These are phyloP conservation scores for Grosmannia clavigera DNA, from an alignment of 2,329 filamentous ascomycete genomes.

Conservation along the genomic window DNA sequence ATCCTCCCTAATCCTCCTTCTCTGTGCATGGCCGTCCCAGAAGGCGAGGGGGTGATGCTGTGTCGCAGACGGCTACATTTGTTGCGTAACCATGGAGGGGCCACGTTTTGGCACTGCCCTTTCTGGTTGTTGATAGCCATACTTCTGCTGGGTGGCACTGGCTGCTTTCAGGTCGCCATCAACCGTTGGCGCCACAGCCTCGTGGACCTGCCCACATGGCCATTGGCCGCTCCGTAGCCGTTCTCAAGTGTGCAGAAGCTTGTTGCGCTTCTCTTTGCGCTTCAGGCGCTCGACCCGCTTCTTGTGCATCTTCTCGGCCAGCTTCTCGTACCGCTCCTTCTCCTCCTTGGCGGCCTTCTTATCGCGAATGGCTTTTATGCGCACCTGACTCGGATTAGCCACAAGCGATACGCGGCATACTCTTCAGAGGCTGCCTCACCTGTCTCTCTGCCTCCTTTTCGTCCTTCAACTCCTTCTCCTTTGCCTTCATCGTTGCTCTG, in stretches of 20 bases:
- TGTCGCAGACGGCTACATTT: neutral
- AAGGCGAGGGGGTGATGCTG: neutral
- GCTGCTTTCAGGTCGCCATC: neutral
- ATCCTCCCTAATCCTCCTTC: neutral
- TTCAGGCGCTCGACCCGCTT: slow-evolving; percentile 89
- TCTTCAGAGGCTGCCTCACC: slow-evolving; percentile 30
- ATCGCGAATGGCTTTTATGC: slow-evolving; percentile 70
- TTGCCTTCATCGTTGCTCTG: slow-evolving; percentile 69
- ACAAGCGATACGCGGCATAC: neutral
- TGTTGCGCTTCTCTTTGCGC: slow-evolving; percentile 94
- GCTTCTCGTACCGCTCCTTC: slow-evolving; percentile 80
- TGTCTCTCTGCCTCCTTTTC: slow-evolving; percentile 86
- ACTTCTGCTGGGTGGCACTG: neutral
- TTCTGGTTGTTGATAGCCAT: neutral
- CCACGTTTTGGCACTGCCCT: neutral
- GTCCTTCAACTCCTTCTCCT: slow-evolving; percentile 90
- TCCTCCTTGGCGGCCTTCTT: slow-evolving; percentile 83
- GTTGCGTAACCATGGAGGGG: neutral
- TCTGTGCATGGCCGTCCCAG: neutral
- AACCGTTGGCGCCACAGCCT: neutral
- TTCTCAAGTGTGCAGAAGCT: slow-evolving; percentile 55
- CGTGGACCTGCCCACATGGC: neutral
- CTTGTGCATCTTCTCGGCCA: slow-evolving; percentile 96
- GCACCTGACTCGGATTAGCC: slow-evolving; percentile 38
- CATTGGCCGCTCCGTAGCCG: neutral